Base-by-base conservation (phyloP, 768 basidiomycete species). In the Kwoniella botswanensis region DNA sequence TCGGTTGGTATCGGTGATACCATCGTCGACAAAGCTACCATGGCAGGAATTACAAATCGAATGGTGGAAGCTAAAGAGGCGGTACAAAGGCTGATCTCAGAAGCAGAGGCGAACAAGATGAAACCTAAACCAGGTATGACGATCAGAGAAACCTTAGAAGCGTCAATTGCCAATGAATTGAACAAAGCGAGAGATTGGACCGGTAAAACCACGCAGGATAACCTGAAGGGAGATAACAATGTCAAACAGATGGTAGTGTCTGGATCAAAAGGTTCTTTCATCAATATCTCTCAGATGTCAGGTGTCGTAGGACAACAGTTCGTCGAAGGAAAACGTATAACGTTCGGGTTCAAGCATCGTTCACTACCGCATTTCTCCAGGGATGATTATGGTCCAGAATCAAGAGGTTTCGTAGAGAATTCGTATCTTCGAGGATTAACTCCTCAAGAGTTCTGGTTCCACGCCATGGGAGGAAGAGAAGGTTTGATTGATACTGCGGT, bases 161-260 rank as follows among this genome's bases (percentile, higher is more conserved):
- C 91, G 80, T 86, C 88, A 77, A 94, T 98, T 61, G 93, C 97
- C 79, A 89, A 89, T 29, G 89, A 93, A 82, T 88, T 99, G 77
- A 98, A 99, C 83, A 86, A 91, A 84, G 97, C 96, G 74, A 94
- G 95, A 87, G 97, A 98, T 81, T 88, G 89, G 58, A 94, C 94
- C 35, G 97, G 97, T 86, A 93, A 94, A 82, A 92, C 91, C 56
- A 96, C 95, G n/a, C 94, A 98, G 85, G 91, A 94, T 85, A 91
- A 91, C 81, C 86, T 98, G 88, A 98, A 98, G 87, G 93, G 93
- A 83, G 95, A 97, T 85, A 98, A 99, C 87, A 98, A 98, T 78
- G 95, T 98, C 86, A 99, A 98, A 88, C 97, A 98, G 88, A 99
- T 99, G 97, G 96, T 98, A 80, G 93, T 96, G 6, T 95, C 97